These are phyloP conservation scores for Liriodendron chinense DNA, from an alignment of 164 flowering plant species.

Conservation along the genomic window DNA sequence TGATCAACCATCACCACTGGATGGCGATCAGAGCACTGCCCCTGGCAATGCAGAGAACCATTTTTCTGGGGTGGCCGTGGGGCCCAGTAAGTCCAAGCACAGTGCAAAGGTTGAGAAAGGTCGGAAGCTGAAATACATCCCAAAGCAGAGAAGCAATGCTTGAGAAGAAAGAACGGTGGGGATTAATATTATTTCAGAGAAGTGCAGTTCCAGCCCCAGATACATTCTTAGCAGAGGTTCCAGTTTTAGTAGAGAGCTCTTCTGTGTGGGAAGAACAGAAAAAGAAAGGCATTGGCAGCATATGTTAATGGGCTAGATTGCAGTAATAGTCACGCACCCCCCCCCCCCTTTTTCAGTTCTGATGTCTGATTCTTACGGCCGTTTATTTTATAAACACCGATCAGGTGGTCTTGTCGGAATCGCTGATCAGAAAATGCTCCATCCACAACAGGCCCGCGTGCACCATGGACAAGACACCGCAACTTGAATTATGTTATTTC, in stretches of 20 bases:
- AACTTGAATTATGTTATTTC: too few relatives aligned
- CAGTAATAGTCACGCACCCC: too few relatives aligned
- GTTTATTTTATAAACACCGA: too few relatives aligned
- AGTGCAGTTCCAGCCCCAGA: constrained; percentile 32
- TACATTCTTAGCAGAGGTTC: constrained; percentile 62
- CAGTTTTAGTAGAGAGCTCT: constrained; percentile 61
- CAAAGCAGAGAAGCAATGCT: constrained; percentile 40
- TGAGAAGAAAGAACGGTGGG: neutral
- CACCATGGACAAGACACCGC: too few relatives aligned
- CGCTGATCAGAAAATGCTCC: too few relatives aligned
- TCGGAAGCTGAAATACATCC: constrained; percentile 51
- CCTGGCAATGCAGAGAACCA: constrained; percentile 35
- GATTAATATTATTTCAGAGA: neutral
- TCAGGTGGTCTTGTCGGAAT: too few relatives aligned
- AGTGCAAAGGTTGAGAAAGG: constrained; percentile 45
- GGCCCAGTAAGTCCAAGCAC: constrained; percentile 24
- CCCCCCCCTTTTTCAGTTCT: too few relatives aligned
- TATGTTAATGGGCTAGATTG: too few relatives aligned
- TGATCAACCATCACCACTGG: constrained; percentile 9
- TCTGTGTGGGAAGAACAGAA: constrained; percentile 34
- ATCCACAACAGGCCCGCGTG: too few relatives aligned
- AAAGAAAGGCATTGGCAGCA: neutral
- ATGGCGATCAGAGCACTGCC: constrained; percentile 10
- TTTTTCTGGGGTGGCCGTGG: constrained; percentile 12
- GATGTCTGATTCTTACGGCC: too few relatives aligned